Evolutionary conservation across 148 eudicot genomes (phyloP).

Genomic region (Dianthus caryophyllus): DNA sequence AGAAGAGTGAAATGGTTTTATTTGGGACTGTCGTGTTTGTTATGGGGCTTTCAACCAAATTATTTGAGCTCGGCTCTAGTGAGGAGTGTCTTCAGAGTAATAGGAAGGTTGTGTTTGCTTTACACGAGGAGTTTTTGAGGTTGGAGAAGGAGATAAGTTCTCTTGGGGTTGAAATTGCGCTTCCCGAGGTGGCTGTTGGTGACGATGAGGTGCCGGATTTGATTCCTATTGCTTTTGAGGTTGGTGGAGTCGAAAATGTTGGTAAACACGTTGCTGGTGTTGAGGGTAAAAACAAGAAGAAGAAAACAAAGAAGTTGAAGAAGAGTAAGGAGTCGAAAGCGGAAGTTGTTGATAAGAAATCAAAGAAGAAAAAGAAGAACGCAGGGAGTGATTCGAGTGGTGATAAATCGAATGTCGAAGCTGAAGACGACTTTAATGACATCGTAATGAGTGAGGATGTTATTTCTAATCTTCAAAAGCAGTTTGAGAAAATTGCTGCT

Average conservation of each 20-base stretch:
- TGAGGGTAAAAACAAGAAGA: slow-evolving; percentile 17
- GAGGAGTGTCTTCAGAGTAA: slow-evolving; percentile 77
- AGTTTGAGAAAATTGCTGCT: slow-evolving; percentile 86
- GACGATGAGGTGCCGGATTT: slow-evolving; percentile 47
- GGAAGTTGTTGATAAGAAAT: slow-evolving; percentile 27
- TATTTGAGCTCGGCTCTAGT: slow-evolving; percentile 57
- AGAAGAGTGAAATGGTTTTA: slow-evolving; percentile 28
- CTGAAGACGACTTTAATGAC: slow-evolving; percentile 20
- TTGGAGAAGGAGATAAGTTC: slow-evolving; percentile 68
- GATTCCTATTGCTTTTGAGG: slow-evolving; percentile 38
- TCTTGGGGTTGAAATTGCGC: slow-evolving; percentile 42
- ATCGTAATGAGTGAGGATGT: slow-evolving; percentile 39
- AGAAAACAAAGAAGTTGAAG: slow-evolving; percentile 20
- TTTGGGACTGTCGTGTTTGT: slow-evolving; percentile 52
- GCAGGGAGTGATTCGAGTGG: slow-evolving; percentile 14
- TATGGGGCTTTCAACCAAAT: slow-evolving; percentile 50
- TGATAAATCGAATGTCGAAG: slow-evolving; percentile 21
- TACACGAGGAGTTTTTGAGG: slow-evolving; percentile 69
- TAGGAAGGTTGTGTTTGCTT: slow-evolving; percentile 61
- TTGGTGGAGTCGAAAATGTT: slow-evolving; percentile 4
- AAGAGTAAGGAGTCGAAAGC: slow-evolving; percentile 25
- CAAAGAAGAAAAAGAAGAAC: slow-evolving; percentile 36
- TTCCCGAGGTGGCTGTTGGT: slow-evolving; percentile 40
- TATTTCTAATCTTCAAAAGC: slow-evolving; percentile 81
- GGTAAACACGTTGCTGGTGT: slow-evolving; percentile 19